Evolutionary conservation across 805 yeast genomes (phyloP).

Genomic region (Candida xyloterini): DNA sequence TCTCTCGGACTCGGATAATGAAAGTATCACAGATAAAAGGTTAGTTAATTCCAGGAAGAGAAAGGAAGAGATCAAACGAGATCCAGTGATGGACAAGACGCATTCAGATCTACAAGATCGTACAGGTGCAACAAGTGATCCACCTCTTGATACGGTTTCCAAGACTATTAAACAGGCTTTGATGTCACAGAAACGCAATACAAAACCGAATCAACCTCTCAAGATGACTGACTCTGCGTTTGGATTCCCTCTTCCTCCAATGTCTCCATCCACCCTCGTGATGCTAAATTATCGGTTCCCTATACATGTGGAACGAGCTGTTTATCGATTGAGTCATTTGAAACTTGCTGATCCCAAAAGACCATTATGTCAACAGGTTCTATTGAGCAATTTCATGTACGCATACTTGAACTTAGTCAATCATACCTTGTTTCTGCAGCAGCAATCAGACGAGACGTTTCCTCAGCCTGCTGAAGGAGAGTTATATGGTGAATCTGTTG

Average conservation of each 20-base stretch:
- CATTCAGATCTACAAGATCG: not conserved
- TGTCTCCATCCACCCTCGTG: slow-evolving; percentile 69
- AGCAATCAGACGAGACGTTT: slow-evolving; percentile 43
- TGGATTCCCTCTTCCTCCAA: slow-evolving; percentile 83
- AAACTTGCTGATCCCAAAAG: slow-evolving; percentile 93
- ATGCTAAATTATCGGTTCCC: slow-evolving; percentile 89
- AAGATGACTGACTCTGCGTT: slow-evolving; percentile 75
- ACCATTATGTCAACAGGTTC: slow-evolving; percentile 86
- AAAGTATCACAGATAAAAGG: slow-evolving; percentile 23
- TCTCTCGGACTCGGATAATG: slow-evolving; percentile 22
- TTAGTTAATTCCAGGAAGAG: slow-evolving; percentile 7
- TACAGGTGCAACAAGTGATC: not conserved
- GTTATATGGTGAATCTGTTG: slow-evolving; percentile 12
- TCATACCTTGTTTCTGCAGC: slow-evolving; percentile 79
- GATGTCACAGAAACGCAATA: slow-evolving; percentile 28
- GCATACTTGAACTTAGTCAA: slow-evolving; percentile 93
- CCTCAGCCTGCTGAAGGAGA: slow-evolving; percentile 9
- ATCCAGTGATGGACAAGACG: not conserved
- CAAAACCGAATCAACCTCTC: slow-evolving; percentile 54
- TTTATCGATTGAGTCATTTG: slow-evolving; percentile 86
- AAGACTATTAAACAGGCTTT: slow-evolving; percentile 27
- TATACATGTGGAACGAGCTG: slow-evolving; percentile 93
- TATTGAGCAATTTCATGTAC: slow-evolving; percentile 94
- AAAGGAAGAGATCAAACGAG: slow-evolving; percentile 4
- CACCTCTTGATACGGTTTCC: slow-evolving; percentile 11